Base-by-base conservation (phyloP, 306 rosid genomes). In the Rosa persica region DNA sequence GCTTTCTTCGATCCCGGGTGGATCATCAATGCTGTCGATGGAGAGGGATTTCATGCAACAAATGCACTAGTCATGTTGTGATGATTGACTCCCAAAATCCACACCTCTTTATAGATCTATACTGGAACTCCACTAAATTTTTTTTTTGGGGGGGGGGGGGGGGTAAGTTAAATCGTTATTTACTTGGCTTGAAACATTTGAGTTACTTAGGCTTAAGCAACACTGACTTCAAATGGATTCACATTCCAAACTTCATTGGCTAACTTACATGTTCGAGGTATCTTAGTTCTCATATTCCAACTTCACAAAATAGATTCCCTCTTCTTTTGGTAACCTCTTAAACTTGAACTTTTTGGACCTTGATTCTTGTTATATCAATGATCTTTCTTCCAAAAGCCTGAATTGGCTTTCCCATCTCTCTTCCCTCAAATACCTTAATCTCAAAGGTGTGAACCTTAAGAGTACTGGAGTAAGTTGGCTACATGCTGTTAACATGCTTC, bases 341-440 rank as follows among this genome's bases (percentile, higher is more conserved):
- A 57, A 16, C 15, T n/a, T 80, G 71, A 66, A 68, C 64, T 54
- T 8, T 67, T 71, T 80, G 30, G 79, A 80, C 39, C 75, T 80
- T 23, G 5, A 4, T 42, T 55, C 51, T 20, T 44, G 27, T 15
- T 42, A 75, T 30, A 30, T 30, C 34, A 30, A 30, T 30, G 34
- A 2, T 20, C 2, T 23, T 0, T 22, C 15, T 67, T 23, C 75
- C 79, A 17, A 39, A 74, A 67, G 60, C 47, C 34, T 80, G 17
- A 13, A 73, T 66, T 66, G 83, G 75, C 61, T 78, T 11, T 80
- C 79, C 6, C 70, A 36, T 67, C 83, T 80, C 49, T 73, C 78
- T 80, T 74, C 79, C 38, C 23, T 80, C 15, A 80, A 34, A 54
- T 74, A 30, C 34, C 2, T 30, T 30, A 30, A 30, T 30, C 2